Evolutionary conservation across 306 rosid species (phyloP), one percentile per base, ranked within the genome.

Genomic region (Trifolium dubium): DNA sequence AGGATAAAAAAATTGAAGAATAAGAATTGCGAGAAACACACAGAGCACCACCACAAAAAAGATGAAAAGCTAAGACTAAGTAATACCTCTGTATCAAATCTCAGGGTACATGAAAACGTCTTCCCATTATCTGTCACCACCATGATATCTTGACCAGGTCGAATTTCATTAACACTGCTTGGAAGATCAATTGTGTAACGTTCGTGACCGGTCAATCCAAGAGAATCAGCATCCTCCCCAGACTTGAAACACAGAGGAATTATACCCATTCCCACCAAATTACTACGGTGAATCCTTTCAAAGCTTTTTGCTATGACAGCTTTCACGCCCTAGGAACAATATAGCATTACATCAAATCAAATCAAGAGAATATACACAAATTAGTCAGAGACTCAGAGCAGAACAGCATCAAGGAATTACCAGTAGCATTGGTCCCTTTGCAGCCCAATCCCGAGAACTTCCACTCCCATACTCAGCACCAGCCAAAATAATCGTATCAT

Each of bases 371-470:
- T 12, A 76, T 9, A 31, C 3, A 40, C 1, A 68, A 65, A 72
- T 17, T 23, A 30, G n/a, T 54, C 17, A 64, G 62, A 75, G 40
- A 30, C 13, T 54, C 17, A 64, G 62, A 75, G 46, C 17, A 67
- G 46, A 58, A 67, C 67, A 71, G 29, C 18, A n/a, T 66, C 29
- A 4, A 64, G 58, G 40, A 41, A 46, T 43, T 88, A 91, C 98
- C 92, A 91, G 83, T 61, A 93, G 92, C 97, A 78, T 91, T 72
- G 97, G 97, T 32, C 97, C 97, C 86, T 93, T 93, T 50, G 97
- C 97, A 81, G 97, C 98, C 97, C 97, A 93, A 81, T 93, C 98
- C 32, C 97, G 96, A 19, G 98, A 93, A 77, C 97, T 93, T 84
- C 98, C 98, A 72, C 97, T 93, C 40, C 98, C 97, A 67, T 93